Conservation (phyloP, 2,329 filamentous ascomycete genomes). For the Lomentospora prolificans region DNA sequence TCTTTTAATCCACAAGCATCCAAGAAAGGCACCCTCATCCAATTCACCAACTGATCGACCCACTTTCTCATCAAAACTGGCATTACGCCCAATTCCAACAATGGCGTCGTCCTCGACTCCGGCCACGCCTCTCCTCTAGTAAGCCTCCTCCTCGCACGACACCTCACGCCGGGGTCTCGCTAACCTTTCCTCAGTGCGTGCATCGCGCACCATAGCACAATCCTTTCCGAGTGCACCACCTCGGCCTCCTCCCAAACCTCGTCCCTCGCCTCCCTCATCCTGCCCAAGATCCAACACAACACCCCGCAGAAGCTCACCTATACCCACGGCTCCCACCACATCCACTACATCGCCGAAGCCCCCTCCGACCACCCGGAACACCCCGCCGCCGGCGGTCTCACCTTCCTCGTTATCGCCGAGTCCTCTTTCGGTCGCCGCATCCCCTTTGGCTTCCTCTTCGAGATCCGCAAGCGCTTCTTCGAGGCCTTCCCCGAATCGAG, state of each 20-base stretch:
- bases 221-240: constrained; percentile 85
- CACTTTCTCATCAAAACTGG: background rate
- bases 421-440: constrained; percentile 74
- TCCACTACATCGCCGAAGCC: constrained; percentile 89
- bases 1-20: no score
- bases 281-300: constrained; percentile 84
- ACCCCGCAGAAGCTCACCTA: constrained; percentile 83
- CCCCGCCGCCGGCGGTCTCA: constrained; percentile 67
- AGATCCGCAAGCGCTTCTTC: constrained; percentile 83
- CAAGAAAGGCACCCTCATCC: no score
- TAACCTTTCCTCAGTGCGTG: constrained; percentile 54
- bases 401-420: constrained; percentile 83
- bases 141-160: constrained; percentile 29
- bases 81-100: constrained; percentile 12
- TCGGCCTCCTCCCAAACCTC: constrained; percentile 75
- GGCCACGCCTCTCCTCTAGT: constrained; percentile 65
- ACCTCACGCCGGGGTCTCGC: no score
- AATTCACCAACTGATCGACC: no score
- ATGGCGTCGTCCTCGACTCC: constrained; percentile 66
- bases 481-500: constrained; percentile 54
- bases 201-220: constrained; percentile 87
- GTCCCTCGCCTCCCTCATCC: constrained; percentile 82
- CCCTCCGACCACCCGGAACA: constrained; percentile 52
- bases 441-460: constrained; percentile 84
- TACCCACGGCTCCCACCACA: constrained; percentile 82